Percentiles rank a stretch among this genome's conserved stretches.
Conservation (phyloP, 1,284 basidiomycete species). For the Irpex sp. region DNA sequence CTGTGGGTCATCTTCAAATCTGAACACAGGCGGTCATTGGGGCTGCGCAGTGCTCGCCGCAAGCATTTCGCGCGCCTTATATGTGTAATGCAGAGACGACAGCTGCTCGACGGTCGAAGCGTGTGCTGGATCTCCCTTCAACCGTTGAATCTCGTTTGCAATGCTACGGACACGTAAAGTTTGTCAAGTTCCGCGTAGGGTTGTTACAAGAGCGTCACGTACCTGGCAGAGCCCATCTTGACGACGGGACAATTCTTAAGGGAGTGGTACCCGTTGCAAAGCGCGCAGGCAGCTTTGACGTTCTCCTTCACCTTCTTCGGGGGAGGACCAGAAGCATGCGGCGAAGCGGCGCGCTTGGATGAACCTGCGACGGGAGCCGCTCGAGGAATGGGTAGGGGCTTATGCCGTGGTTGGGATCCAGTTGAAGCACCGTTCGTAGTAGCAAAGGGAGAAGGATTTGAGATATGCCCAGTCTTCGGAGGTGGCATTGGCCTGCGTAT, state of each 20-base stretch:
- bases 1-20: not conserved
- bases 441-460: not conserved
- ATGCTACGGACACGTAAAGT: constrained; percentile 30
- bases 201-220: constrained; percentile 6
- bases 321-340: constrained; percentile 18
- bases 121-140: constrained; percentile 39
- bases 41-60: not conserved
- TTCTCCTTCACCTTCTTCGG: constrained; percentile 32
- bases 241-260: constrained; percentile 50
- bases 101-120: constrained; percentile 35
- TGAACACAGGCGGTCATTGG: not conserved
- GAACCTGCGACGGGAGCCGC: constrained; percentile 12
- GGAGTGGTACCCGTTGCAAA: constrained; percentile 43
- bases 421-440: not conserved
- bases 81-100: constrained; percentile 39
- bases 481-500: not conserved
- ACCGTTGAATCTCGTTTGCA: constrained; percentile 37
- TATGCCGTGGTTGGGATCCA: not conserved
- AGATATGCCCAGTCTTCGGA: not conserved
- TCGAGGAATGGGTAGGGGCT: not conserved
- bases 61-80: constrained; percentile 20
- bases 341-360: constrained; percentile 35
- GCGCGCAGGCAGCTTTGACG: constrained; percentile 29
- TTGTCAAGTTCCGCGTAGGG: not conserved
- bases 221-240: constrained; percentile 46